Evolutionary conservation across 768 basidiomycete genomes (phyloP), one percentile per base, ranked within the genome.

Genomic region (Leucocoprinus sp.): DNA sequence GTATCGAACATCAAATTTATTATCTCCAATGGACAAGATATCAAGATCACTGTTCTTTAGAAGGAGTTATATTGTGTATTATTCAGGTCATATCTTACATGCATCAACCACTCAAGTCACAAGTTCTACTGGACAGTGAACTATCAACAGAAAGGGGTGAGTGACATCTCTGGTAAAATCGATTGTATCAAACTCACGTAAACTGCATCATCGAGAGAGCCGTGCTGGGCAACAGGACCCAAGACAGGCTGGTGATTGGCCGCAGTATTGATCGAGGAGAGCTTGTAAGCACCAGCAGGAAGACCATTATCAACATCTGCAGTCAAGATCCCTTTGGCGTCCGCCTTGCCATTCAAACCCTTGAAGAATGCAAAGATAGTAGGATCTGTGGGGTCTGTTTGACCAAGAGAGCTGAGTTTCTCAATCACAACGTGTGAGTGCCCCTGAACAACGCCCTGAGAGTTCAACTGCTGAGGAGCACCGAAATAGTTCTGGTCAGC

Each of bases 381-480:
- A 22, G 76, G 72, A 58, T 82, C 64, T 8, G 67, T 67, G 4
- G 71, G 61, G 1, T 64, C 64, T 19, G 75, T 78, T 52, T 68
- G 64, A 28, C 62, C 62, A 19, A 73, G 61, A 26, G 73, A 54
- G n/a, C 59, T 60, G 45, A 82, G 62, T 37, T 53, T 45, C 61
- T 82, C 73, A 50, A 82, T 64, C 51, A 78, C 76, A 53, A 81
- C 64, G 60, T 83, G 80, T 5, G 72, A 75, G 64, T 77, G 74
- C 2, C 75, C 79, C 43, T 69, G 63, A 56, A 82, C 72, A 42
- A 68, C 59, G 8, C 80, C 80, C 45, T 70, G 60, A 0, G 17
- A 58, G 55, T 80, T 72, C 19, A 77, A 54, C 43, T 74, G 70
- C 56, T 79, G 77, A 21, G 76, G 80, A 5, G 74, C 80, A 37